phyloP scores from a whole-genome alignment of 345 rosid genomes.

The Viola odorata region DNA sequence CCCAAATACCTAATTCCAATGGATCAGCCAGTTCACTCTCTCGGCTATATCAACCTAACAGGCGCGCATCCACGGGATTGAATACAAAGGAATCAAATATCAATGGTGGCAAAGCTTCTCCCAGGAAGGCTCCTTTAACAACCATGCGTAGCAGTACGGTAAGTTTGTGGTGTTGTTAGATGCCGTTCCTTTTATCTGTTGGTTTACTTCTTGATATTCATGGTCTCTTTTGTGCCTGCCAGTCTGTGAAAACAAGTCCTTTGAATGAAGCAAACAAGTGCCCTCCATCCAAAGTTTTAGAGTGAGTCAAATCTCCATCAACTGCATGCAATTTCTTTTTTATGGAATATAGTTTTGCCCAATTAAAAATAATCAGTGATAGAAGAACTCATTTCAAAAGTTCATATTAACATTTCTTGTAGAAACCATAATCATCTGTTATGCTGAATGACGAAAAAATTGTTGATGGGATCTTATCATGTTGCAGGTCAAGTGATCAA shows the following conservation, averaged over 20 bases:
- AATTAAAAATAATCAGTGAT: too few species aligned
- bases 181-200: neutral
- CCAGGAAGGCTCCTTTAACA: slow-evolving; percentile 30
- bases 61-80: slow-evolving; percentile 21
- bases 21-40: slow-evolving; percentile 28
- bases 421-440: too few species aligned
- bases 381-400: too few species aligned
- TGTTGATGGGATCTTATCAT: neutral
- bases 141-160: slow-evolving; percentile 36
- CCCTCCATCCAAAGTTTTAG: slow-evolving; percentile 29
- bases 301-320: slow-evolving; percentile 40
- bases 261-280: slow-evolving; percentile 28
- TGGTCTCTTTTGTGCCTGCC: slow-evolving; percentile 14
- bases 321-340: neutral
- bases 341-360: too few species aligned
- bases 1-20: slow-evolving; percentile 18
- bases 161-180: slow-evolving; percentile 12
- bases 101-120: slow-evolving; percentile 21
- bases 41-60: slow-evolving; percentile 21
- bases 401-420: too few species aligned
- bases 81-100: slow-evolving; percentile 26
- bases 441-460: neutral
- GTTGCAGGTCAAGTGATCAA: slow-evolving; percentile 50
- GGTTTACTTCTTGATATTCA: neutral
- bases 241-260: slow-evolving; percentile 42